Percentiles rank a stretch among this genome's conserved stretches.
Conservation (phyloP, 768 basidiomycete genomes). For the Termitomyces sp. region DNA sequence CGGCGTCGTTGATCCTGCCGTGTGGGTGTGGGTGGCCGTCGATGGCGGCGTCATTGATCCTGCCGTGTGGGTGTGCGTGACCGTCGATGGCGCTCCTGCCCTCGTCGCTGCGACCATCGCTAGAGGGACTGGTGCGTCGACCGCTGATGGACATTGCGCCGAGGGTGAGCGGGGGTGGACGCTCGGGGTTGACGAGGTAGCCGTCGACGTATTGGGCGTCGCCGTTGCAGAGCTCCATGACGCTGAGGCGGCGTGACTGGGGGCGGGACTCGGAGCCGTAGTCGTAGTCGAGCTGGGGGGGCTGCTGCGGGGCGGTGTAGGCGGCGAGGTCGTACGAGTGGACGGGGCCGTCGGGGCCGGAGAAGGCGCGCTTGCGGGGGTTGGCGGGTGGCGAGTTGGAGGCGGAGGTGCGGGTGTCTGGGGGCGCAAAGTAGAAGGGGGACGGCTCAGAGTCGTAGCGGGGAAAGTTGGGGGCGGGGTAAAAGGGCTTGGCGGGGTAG, state of each 20-base stretch:
- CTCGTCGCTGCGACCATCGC: background rate
- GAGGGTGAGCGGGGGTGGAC: background rate
- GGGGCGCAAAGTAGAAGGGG: constrained; percentile 78
- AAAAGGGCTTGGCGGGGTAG: background rate
- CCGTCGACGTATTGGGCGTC: background rate
- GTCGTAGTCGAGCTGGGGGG: constrained; percentile 40
- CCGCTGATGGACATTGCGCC: background rate
- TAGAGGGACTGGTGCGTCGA: background rate
- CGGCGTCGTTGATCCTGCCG: too few species aligned
- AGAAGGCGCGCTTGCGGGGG: constrained; percentile 61
- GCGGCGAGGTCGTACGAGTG: constrained; percentile 12
- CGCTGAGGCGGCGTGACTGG: constrained; percentile 73
- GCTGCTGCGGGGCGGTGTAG: background rate
- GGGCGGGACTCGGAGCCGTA: constrained; percentile 74
- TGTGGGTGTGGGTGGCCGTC: too few species aligned
- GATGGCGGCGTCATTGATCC: too few species aligned
- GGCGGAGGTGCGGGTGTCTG: constrained; percentile 27
- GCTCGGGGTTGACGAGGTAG: background rate
- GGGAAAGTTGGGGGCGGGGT: too few species aligned
- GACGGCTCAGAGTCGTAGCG: constrained; percentile 35
- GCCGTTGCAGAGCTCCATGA: constrained; percentile 84
- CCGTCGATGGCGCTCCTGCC: background rate
- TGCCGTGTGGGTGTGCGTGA: background rate
- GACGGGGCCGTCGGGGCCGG: constrained; percentile 46
- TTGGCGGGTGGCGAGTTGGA: constrained; percentile 23